phyloP scores from a whole-genome alignment of 2,329 filamentous ascomycete genomes.

The Aspergillus alliaceus region DNA sequence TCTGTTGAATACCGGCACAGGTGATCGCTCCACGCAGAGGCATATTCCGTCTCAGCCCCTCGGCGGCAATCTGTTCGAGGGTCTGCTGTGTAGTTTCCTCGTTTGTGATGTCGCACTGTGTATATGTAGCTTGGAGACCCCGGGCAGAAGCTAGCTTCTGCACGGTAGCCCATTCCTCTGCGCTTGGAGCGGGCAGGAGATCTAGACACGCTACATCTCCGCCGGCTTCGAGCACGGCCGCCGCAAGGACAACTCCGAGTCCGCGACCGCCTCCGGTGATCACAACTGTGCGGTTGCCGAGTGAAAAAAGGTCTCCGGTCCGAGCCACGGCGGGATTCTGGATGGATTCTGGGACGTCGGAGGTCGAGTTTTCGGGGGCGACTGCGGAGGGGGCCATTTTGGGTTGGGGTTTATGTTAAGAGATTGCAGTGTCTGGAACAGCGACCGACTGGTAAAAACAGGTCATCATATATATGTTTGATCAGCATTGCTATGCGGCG shows the following conservation, averaged over 20 bases:
- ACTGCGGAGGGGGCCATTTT: conserved; percentile 23
- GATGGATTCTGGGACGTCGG: conserved; percentile 29
- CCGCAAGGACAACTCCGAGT: conserved; percentile 52
- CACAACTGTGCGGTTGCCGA: conserved; percentile 39
- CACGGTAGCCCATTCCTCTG: conserved; percentile 44
- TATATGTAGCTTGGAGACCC: conserved; percentile 41
- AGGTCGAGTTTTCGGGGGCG: conserved; percentile 21
- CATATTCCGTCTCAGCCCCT: conserved; percentile 18
- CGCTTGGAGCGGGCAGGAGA: conserved; percentile 34
- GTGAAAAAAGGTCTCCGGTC: conserved; percentile 44
- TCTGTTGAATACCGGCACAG: conserved; percentile 53
- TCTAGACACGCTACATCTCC: conserved; percentile 53
- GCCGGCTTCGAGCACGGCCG: conserved; percentile 51
- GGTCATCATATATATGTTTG: background rate
- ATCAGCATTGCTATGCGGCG: conserved; percentile 1
- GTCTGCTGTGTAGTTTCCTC: conserved; percentile 40
- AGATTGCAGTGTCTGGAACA: background rate
- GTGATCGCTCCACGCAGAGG: conserved; percentile 37
- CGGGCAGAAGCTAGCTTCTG: conserved; percentile 42
- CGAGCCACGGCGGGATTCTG: conserved; percentile 30
- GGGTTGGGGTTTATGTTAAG: background rate
- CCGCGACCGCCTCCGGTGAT: conserved; percentile 56
- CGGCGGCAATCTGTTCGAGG: conserved; percentile 38
- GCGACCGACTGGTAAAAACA: background rate
- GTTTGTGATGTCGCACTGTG: conserved; percentile 50